phyloP scores from a whole-genome alignment of 371 early-diverging fungal species.

The Rhizopus sp. region DNA sequence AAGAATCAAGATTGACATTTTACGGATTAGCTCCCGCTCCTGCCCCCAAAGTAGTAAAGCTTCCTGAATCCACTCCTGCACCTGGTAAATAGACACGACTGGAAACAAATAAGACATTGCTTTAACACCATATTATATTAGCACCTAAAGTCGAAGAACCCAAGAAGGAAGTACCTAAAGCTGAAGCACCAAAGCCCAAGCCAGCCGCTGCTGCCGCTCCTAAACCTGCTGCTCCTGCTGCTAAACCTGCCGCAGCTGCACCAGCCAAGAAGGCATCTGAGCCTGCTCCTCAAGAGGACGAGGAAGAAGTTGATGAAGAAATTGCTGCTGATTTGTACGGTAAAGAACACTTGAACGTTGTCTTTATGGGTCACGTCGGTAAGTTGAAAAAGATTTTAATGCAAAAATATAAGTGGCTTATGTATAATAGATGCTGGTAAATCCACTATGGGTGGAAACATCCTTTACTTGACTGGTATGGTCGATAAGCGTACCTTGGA shows the following conservation, averaged over 20 bases:
- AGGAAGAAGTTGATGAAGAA: slow-evolving; percentile 57
- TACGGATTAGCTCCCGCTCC: slow-evolving; percentile 16
- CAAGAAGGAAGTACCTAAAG: slow-evolving; percentile 17
- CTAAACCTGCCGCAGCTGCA: slow-evolving; percentile 8
- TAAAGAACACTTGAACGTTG: slow-evolving; percentile 94
- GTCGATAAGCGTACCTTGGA: slow-evolving; percentile 99
- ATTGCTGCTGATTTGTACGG: slow-evolving; percentile 70
- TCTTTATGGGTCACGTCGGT: slow-evolving; percentile 99
- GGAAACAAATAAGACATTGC: neutral
- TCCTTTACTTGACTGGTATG: slow-evolving; percentile 94
- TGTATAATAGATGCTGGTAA: slow-evolving; percentile 95
- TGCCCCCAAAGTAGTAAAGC: slow-evolving; percentile 36
- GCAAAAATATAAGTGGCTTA: slow-evolving; percentile 16
- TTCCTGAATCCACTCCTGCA: slow-evolving; percentile 33
- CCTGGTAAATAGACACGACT: slow-evolving; percentile 7
- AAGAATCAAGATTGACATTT: neutral
- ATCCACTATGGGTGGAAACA: slow-evolving; percentile 99
- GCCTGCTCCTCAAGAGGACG: slow-evolving; percentile 30
- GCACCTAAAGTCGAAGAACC: slow-evolving; percentile 8
- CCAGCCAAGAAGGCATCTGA: slow-evolving; percentile 1
- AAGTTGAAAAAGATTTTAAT: slow-evolving; percentile 10
- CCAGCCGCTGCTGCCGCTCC: neutral
- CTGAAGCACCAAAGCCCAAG: slow-evolving; percentile 7
- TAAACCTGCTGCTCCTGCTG: neutral
- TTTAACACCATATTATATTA: neutral